A percentile compares a stretch with the other conserved stretches of the same genome.
phyloP scores from a whole-genome alignment of 768 basidiomycete genomes.

The Hygrophorus russula region DNA sequence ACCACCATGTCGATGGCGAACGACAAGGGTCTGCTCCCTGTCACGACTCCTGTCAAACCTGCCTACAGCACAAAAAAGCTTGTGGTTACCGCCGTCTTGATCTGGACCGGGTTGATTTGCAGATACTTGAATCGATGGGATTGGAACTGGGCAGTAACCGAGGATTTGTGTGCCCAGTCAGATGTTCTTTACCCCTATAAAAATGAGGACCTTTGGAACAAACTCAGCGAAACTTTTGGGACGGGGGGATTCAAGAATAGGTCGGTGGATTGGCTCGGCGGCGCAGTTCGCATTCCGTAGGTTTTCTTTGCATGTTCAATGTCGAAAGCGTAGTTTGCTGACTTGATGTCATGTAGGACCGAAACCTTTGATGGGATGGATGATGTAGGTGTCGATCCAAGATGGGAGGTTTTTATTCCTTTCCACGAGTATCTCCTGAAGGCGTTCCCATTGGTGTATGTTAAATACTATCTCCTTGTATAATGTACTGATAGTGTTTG shows the following conservation, averaged over 20 bases:
- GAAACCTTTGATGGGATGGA: slow-evolving; percentile 42
- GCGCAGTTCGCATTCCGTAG: slow-evolving; percentile 36
- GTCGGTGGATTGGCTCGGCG: slow-evolving; percentile 36
- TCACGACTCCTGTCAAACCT: too few species aligned
- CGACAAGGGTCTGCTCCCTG: too few species aligned
- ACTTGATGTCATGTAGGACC: slow-evolving; percentile 24
- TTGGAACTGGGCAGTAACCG: neutral
- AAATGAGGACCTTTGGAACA: slow-evolving; percentile 26
- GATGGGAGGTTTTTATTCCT: slow-evolving; percentile 42
- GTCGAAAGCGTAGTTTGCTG: neutral
- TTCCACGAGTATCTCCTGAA: slow-evolving; percentile 44
- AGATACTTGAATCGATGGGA: too few species aligned
- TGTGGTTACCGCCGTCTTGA: too few species aligned
- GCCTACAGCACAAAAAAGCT: too few species aligned
- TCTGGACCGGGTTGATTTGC: too few species aligned
- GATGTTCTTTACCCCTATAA: slow-evolving; percentile 27
- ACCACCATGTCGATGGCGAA: too few species aligned
- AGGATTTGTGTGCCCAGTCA: slow-evolving; percentile 21
- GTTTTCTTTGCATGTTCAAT: slow-evolving; percentile 6
- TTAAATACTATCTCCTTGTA: slow-evolving; percentile 10
- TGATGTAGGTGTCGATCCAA: slow-evolving; percentile 33
- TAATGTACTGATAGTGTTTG: neutral
- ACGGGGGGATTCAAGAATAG: slow-evolving; percentile 25
- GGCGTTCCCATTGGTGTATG: slow-evolving; percentile 56
- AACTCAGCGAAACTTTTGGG: slow-evolving; percentile 19